Evolutionary conservation across 2,329 filamentous ascomycete species (phyloP).

Genomic region (Penicillium sp.): DNA sequence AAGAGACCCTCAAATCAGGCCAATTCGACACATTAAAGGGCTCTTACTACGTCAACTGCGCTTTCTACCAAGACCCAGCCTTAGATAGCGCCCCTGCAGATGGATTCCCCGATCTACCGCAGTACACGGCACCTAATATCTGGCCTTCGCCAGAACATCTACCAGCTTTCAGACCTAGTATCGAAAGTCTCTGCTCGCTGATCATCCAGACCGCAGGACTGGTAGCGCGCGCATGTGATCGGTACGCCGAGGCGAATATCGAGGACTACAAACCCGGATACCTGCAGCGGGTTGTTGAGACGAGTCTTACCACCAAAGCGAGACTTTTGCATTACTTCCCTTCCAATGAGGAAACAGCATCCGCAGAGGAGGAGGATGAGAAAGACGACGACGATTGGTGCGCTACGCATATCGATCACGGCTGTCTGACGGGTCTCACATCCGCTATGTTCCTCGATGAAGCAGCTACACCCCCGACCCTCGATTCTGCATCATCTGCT

Average conservation of each 20-base stretch:
- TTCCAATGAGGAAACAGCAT: not conserved
- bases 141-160: conserved; percentile 74
- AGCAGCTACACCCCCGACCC: conserved; percentile 39
- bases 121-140: conserved; percentile 86
- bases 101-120: conserved; percentile 62
- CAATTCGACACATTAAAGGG: conserved; percentile 64
- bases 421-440: conserved; percentile 89
- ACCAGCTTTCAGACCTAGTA: conserved; percentile 70
- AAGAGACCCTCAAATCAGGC: conserved; percentile 62
- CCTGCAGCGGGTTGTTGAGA: conserved; percentile 81
- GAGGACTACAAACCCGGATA: conserved; percentile 74
- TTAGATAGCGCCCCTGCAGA: conserved; percentile 40
- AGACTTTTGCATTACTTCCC: conserved; percentile 93
- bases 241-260: conserved; percentile 78
- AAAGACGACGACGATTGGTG: conserved; percentile 94
- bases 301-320: conserved; percentile 86
- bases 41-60: conserved; percentile 64
- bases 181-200: conserved; percentile 74
- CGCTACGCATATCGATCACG: conserved; percentile 74
- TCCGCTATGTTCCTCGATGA: conserved; percentile 97
- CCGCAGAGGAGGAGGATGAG: conserved; percentile 15
- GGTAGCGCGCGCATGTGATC: conserved; percentile 87
- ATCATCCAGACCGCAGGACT: conserved; percentile 88
- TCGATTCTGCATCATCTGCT: conserved; percentile 35
- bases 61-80: conserved; percentile 48